Conservation (phyloP, 1,284 basidiomycete genomes). For the Irpex rosettiformis region DNA sequence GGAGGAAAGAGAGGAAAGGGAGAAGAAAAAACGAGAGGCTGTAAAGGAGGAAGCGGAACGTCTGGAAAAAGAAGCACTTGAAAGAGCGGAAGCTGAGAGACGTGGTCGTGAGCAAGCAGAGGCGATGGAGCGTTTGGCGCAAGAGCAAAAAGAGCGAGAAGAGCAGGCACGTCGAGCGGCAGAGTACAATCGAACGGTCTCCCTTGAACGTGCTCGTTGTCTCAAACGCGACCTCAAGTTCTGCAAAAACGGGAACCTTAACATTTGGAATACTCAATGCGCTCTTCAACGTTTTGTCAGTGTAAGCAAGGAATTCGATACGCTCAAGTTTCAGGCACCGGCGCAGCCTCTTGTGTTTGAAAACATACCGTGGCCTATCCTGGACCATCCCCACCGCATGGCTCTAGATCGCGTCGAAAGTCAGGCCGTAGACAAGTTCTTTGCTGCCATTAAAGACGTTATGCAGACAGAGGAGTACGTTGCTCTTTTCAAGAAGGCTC, state of each 20-base stretch:
- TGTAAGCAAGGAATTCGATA: constrained; percentile 9
- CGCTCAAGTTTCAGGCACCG: constrained; percentile 4
- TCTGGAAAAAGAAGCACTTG: background rate
- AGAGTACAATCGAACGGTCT: background rate
- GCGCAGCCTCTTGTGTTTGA: constrained; percentile 9
- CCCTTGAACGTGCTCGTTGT: constrained; percentile 3
- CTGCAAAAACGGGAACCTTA: background rate
- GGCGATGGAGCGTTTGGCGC: constrained; percentile 1
- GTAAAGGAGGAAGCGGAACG: background rate
- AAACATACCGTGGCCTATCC: constrained; percentile 9
- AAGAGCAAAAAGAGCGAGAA: constrained; percentile 1
- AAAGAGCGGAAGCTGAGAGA: background rate
- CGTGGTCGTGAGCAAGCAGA: background rate
- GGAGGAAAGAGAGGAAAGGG: constrained; percentile 4
- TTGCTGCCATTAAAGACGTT: background rate
- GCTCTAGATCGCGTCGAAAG: constrained; percentile 5
- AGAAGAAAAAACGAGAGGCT: constrained; percentile 1
- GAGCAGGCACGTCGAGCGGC: background rate
- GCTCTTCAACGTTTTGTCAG: constrained; percentile 1
- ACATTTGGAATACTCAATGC: constrained; percentile 4
- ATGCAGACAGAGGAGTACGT: constrained; percentile 1
- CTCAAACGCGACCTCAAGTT: background rate
- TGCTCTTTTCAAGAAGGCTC: constrained; percentile 10
- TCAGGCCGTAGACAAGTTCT: constrained; percentile 11
- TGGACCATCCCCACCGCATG: constrained; percentile 2